phyloP scores from a whole-genome alignment of 768 basidiomycete species.

The Aureoboletus auriporus region DNA sequence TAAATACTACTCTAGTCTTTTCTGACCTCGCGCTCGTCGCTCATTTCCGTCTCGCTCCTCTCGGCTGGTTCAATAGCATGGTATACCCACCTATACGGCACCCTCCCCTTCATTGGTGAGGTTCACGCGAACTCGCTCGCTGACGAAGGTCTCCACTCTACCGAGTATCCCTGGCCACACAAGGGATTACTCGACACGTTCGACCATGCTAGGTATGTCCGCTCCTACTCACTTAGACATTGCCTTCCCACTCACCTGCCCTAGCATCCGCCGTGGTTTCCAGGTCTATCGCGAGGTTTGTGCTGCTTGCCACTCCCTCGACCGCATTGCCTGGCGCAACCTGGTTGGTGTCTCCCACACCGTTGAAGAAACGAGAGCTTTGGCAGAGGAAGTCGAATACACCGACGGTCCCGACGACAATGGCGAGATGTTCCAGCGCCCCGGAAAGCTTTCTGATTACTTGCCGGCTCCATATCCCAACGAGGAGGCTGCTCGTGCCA shows the following conservation, averaged over 20 bases:
- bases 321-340: constrained; percentile 99
- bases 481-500: constrained; percentile 93
- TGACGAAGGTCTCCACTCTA: constrained; percentile 92
- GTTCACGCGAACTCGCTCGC: constrained; percentile 90
- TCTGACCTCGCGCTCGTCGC: constrained; percentile 65
- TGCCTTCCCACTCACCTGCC: constrained; percentile 6
- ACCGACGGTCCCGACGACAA: constrained; percentile 90
- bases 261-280: constrained; percentile 91
- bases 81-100: constrained; percentile 94
- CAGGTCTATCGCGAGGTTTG: constrained; percentile 99
- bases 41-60: constrained; percentile 70
- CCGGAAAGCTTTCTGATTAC: constrained; percentile 98
- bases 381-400: constrained; percentile 98
- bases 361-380: constrained; percentile 78
- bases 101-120: constrained; percentile 84
- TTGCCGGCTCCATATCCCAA: constrained; percentile 94
- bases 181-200: constrained; percentile 85
- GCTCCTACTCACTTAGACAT: constrained; percentile 3
- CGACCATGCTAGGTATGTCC: constrained; percentile 88
- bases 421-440: constrained; percentile 98
- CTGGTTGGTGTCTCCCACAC: constrained; percentile 97
- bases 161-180: constrained; percentile 88
- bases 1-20: constrained; percentile 43
- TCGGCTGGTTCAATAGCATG: constrained; percentile 90
- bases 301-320: constrained; percentile 97